A percentile compares a stretch with the other conserved stretches of the same genome.
phyloP scores from a whole-genome alignment of 768 basidiomycete genomes.

The Leccinum truebloodii region DNA sequence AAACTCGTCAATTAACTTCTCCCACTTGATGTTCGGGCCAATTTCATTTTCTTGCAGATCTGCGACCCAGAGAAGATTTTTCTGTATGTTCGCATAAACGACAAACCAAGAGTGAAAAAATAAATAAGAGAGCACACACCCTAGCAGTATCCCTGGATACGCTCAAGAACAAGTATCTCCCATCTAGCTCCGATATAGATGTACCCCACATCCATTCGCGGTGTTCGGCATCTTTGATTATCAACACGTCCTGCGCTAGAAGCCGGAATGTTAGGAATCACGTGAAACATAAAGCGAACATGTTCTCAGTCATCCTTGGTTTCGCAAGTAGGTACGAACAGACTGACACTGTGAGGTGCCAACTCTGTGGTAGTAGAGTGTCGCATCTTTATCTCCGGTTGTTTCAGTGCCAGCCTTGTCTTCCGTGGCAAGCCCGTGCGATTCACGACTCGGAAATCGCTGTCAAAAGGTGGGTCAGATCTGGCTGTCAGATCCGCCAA shows the following conservation, averaged over 20 bases:
- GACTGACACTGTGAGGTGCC: constrained; percentile 67
- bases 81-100: constrained; percentile 40
- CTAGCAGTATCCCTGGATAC: constrained; percentile 61
- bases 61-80: constrained; percentile 74
- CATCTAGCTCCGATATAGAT: constrained; percentile 59
- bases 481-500: background rate
- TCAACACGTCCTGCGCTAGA: constrained; percentile 66
- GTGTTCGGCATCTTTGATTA: constrained; percentile 62
- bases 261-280: constrained; percentile 6
- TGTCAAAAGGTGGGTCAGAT: constrained; percentile 21
- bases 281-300: background rate
- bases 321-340: constrained; percentile 2
- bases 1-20: constrained; percentile 68
- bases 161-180: constrained; percentile 59
- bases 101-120: background rate
- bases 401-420: constrained; percentile 61
- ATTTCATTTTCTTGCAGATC: constrained; percentile 62
- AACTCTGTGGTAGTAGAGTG: constrained; percentile 74
- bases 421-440: constrained; percentile 46
- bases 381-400: constrained; percentile 62
- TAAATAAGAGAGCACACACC: constrained; percentile 38
- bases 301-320: constrained; percentile 8
- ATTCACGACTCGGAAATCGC: constrained; percentile 58
- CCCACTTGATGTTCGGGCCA: constrained; percentile 67
- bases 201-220: constrained; percentile 66